These are phyloP conservation scores for Crithidia mellificae DNA, from an alignment of 208 protist genomes.

Conservation along the genomic window DNA sequence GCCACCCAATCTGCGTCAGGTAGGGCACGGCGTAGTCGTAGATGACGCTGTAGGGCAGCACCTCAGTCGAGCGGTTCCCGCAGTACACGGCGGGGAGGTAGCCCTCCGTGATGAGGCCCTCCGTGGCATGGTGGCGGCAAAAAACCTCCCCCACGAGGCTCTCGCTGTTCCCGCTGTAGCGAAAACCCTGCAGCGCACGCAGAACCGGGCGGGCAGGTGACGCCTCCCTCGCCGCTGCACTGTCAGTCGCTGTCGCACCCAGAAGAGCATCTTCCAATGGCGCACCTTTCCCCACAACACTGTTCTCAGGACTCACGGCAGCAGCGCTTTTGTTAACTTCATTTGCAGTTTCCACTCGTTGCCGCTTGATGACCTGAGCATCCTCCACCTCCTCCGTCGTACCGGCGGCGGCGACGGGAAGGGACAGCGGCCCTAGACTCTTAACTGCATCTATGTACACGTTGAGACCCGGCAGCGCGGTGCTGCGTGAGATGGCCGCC, in stretches of 20 bases:
- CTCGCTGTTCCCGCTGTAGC: conserved; percentile 58
- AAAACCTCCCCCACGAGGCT: conserved; percentile 70
- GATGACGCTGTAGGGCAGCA: conserved; percentile 76
- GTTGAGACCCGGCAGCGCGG: conserved; percentile 25
- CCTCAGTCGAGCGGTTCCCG: conserved; percentile 63
- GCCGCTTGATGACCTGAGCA: background rate
- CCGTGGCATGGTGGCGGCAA: conserved; percentile 60
- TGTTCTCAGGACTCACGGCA: too few relatives aligned
- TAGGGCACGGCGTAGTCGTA: conserved; percentile 79
- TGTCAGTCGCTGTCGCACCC: background rate
- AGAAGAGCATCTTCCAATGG: too few relatives aligned
- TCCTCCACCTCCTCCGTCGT: background rate
- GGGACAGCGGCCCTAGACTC: background rate
- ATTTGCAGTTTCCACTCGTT: too few relatives aligned
- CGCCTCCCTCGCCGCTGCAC: background rate
- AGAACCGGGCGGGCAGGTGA: background rate
- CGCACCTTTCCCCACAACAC: too few relatives aligned
- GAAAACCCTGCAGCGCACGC: conserved; percentile 52
- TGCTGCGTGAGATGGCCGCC: conserved; percentile 10
- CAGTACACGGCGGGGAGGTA: conserved; percentile 61
- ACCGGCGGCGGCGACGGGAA: background rate
- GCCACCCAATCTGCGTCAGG: conserved; percentile 48
- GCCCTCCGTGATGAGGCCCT: conserved; percentile 49
- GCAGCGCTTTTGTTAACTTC: too few relatives aligned
- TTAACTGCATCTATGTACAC: conserved; percentile 27